Evolutionary conservation across 2,329 filamentous ascomycete genomes (phyloP), one percentile per base, ranked within the genome.

Genomic region (Aspergillus tubingensis): DNA sequence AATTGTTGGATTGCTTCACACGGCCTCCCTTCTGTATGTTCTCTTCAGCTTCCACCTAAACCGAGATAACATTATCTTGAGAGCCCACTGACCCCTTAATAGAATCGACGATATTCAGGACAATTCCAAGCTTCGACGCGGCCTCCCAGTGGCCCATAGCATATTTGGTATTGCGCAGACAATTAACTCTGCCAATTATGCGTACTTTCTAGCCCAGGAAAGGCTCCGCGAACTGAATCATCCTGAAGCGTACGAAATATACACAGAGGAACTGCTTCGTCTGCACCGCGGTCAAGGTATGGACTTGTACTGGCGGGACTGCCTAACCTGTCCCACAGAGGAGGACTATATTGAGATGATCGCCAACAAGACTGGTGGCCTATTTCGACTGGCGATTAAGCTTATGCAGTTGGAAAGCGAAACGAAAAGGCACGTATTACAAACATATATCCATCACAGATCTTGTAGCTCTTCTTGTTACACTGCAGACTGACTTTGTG

Each of bases 51-150:
- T 8, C 10, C 2, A 13, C 2, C 8, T 27, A 8, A 21, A 5
- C 11, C 5, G 13, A 17, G 13, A 2, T 15, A 1, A 6, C 41
- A 4, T 2, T 36, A 13, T 23, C 27, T 39, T 3, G 21, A 21
- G 8, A 27, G 27, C 2, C 11, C 2, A 5, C 21, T 47, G 19
- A 47, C 8, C 15, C 13, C 13, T 30, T 5, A 5, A 11, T 50
- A 78, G 76, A 39, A 75, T 82, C 65, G 81, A 83, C 62, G 81
- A 83, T 57, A 77, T 83, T 23, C 74, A 83, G 68, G 81, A 83
- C 65, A 71, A 70, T 53, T 82, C 80, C 2, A 64, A 72, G 5
- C 72, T 82, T 25, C 77, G 80, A 6, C 74, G 81, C 32, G 81
- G 81, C 1, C 68, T 75, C 4, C 80, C 81, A 3, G 77, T 79